Evolutionary conservation across 345 rosid species (phyloP).

Genomic region (Citrus sp.): DNA sequence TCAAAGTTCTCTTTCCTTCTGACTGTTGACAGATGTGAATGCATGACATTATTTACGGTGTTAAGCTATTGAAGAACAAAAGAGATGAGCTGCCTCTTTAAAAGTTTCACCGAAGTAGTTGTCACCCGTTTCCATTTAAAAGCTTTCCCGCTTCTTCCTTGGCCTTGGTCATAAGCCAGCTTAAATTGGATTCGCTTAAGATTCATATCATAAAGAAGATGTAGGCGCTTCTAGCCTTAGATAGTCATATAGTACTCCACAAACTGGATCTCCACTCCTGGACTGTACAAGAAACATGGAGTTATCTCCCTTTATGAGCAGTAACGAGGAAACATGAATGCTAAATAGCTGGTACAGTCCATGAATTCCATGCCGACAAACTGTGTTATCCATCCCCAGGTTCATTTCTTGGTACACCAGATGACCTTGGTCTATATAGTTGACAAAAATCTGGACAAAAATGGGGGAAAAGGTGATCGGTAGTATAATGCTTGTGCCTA

Average conservation of each 20-base stretch:
- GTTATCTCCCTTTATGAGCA: constrained; percentile 31
- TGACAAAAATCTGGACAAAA: constrained; percentile 24
- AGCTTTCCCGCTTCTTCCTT: neutral
- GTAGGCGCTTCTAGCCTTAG: constrained; percentile 36
- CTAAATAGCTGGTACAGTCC: constrained; percentile 30
- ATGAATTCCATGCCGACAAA: constrained; percentile 36
- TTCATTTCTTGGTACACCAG: constrained; percentile 24
- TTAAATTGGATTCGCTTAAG: neutral
- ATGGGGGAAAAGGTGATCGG: neutral
- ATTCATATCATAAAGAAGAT: neutral
- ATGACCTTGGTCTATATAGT: constrained; percentile 12
- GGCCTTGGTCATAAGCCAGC: neutral
- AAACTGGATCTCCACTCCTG: constrained; percentile 28
- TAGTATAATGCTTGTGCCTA: neutral
- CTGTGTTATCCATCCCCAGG: constrained; percentile 32
- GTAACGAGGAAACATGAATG: constrained; percentile 17
- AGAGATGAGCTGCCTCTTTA: neutral
- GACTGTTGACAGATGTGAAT: neutral
- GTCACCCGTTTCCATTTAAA: neutral
- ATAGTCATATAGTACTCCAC: constrained; percentile 38
- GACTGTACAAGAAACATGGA: constrained; percentile 29
- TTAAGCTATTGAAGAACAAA: neutral
- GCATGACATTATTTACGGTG: neutral
- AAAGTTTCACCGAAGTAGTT: neutral
- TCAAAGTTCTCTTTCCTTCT: neutral